Evolutionary conservation across 768 basidiomycete genomes (phyloP).

Genomic region (Russula compacta): DNA sequence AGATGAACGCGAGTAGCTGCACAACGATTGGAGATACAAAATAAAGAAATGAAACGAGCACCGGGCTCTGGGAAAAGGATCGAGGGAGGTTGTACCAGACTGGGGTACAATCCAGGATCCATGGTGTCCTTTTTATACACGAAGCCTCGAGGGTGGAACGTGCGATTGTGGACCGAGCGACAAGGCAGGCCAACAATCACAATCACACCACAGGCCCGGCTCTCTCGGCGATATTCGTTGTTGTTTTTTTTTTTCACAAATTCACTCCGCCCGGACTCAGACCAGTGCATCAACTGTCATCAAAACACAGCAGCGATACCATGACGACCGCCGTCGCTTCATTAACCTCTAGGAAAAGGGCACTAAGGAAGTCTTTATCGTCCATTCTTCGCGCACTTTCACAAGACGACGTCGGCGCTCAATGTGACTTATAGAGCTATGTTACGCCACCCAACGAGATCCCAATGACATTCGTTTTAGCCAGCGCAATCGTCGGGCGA

Average conservation of each 20-base stretch:
- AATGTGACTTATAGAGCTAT: constrained; percentile 38
- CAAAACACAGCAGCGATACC: neutral
- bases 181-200: no score
- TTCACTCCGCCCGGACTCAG: no score
- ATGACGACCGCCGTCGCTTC: neutral
- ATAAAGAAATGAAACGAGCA: neutral
- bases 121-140: neutral
- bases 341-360: constrained; percentile 38
- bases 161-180: no score
- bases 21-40: neutral
- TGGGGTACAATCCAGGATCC: neutral
- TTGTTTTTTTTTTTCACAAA: no score
- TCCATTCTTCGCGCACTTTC: constrained; percentile 38
- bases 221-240: no score
- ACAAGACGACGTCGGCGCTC: constrained; percentile 39
- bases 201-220: no score
- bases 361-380: constrained; percentile 43
- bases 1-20: neutral
- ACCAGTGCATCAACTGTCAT: no score
- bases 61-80: neutral
- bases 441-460: neutral
- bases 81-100: no score
- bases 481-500: constrained; percentile 37
- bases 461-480: constrained; percentile 26
- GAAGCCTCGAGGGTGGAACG: no score